Base-by-base conservation (phyloP, 202 grass and related monocot species). In the Setaria italica region DNA sequence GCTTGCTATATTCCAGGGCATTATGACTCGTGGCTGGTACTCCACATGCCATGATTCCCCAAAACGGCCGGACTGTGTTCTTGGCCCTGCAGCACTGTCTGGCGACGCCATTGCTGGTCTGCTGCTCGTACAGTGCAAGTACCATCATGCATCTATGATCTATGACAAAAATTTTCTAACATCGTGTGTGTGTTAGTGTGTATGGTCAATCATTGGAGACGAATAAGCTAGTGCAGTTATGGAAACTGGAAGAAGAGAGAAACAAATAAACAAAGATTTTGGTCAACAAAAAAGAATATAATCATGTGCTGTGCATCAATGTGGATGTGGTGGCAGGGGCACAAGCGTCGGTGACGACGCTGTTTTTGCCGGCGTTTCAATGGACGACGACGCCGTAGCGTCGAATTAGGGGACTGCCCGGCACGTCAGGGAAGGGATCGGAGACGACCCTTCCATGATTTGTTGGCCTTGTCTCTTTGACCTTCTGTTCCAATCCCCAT, bases 391-490 rank as follows among this genome's bases (percentile, higher is more conserved):
- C 39, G 80, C 48, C 43, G 69, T 49, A 30, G 66, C 55, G 55
- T 56, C 47, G 20, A 62, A 9, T 46, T 37, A 49, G 9, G 46
- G 15, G 58, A 87, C 76, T 87, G 85, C 70, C 76, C 69, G 1
- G 62, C 89, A 90, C 85, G 80, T 87, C 49, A 84, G 85, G 85
- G 75, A 53, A 85, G 54, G 7, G 37, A 58, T 42, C 51, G 51
- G 19, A 54, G 48, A 55, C 8, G 46, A 63, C 55, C 45, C 71
- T 89, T 78, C 58, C 83, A 78, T 50, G 48, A 60, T 87, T 83
- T 83, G 54, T 82, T 84, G 85, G 73, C 34, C 48, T 4, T 90
- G 43, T 63, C 67, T 79, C 65, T 56, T 84, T 81, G 62, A 87
- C 55, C 54, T 76, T 84, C 25, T 29, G 9, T 2, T 71, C 54